Evolutionary conservation across 2,329 filamentous ascomycete genomes (phyloP), one percentile per base, ranked within the genome.

Genomic region (Trichoderma sp.): DNA sequence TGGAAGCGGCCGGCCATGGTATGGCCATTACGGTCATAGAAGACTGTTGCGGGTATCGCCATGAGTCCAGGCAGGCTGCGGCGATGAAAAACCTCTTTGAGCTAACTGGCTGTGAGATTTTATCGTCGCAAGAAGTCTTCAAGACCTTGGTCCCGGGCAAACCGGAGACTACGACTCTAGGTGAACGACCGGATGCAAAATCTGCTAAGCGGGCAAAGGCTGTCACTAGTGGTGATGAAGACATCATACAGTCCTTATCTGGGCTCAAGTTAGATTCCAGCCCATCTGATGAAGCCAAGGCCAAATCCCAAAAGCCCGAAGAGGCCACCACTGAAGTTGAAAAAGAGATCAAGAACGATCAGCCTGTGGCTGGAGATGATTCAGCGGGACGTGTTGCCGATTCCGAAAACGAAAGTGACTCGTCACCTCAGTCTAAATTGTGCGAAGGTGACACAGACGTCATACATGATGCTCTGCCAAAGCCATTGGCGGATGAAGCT

Each of bases 1-100:
- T 97, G 71, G 96, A 97, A 76, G 96, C 95, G 13, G 94, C 93
- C 1, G 88, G 91, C 24, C 91, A 97, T 78, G 96, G 94, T 5
- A 89, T 97, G 75, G 85, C 88, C n/a, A 93, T 97, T 75, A 96
- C 91, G 5, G 83, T 98, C 14, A 83, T 98, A 49, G 90, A 96
- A 64, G 94, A 98, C 77, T 97, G 94, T 78, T 88, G 97, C 67
- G 94, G 94, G 13, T 97, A 90, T 75, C 88, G 92, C 58, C 89
- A 84, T 73, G 87, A 89, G 69, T 79, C 83, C 21, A 88, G 93
- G 54, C 93, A 97, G 73, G 82, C 87, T 55, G 84, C 87, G 71
- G 91, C 94, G 0, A 83, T 96, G 73, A 85, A 86, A 64, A 87
- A 89, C 66, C 90, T 97, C 77, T 84, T 87, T 2, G 88, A 93